Base-by-base conservation (phyloP, 1,284 basidiomycete genomes). In the Cryptococcus sp. region DNA sequence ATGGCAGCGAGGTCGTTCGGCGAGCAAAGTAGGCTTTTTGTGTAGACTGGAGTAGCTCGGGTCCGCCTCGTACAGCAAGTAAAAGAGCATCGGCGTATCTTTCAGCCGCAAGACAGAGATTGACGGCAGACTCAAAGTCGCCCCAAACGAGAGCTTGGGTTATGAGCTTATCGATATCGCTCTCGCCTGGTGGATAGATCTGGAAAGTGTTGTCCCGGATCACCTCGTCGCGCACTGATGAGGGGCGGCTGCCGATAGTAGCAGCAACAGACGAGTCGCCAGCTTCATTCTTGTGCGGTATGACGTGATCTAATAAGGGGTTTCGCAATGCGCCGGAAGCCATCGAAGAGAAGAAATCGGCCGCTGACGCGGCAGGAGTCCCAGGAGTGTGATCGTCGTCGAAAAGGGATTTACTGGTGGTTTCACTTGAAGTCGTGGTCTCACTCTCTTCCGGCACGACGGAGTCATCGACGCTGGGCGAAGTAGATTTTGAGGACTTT, bases 21-120 rank as follows among this genome's bases (percentile, higher is more conserved):
- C 86, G 84, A 72, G 91, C 88, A 71, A 99, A 99, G 81, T 98
- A 99, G 0, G 90, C 88, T 77, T 91, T 91, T 73, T 98, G 94
- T 0, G 93, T 95, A 57, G 86, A 86, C 46, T 88, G 86, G 22
- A 99, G 82, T n/a, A 99, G 86, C 47, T 93, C 91, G 0, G 88
- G 83, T 0, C 93, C 93, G 40, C 93, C 95, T 63, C 90, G 89
- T 22, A 91, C 93, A 41, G 95, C 93, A 13, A 98, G 85, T 11
- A 99, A 83, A 55, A 98, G 89, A 0, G 96, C 94, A 70, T 99
- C 95, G 5, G 95, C 94, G 70, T 87, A 97, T 43, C 93, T 86
- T 60, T 94, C 91, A 0, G 88, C 85, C 0, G 91, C 90, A 16
- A 99, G 83, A 75, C 93, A 96, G 7, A 99, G 82, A 11, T 91